phyloP scores from a whole-genome alignment of 495 filamentous ascomycete species.

The Beverwykella pulmonaria region DNA sequence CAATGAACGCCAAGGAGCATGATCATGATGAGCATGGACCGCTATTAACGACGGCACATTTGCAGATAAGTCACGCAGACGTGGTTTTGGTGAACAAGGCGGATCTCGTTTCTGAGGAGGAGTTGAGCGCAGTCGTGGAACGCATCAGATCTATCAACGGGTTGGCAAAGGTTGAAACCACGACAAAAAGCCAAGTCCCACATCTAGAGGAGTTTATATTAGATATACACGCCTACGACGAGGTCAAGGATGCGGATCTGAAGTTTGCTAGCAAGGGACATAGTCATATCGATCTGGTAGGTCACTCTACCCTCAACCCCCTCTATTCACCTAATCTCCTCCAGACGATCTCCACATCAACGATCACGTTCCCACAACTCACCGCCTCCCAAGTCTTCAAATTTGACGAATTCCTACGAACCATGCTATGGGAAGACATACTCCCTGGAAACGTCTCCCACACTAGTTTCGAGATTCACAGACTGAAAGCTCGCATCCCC shows the following conservation, averaged over 20 bases:
- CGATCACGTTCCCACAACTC: constrained; percentile 64
- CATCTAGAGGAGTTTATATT: constrained; percentile 81
- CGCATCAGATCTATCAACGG: constrained; percentile 84
- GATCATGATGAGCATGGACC: constrained; percentile 61
- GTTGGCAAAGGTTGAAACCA: constrained; percentile 80
- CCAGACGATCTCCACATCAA: constrained; percentile 77
- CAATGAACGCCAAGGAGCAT: constrained; percentile 40
- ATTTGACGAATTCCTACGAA: constrained; percentile 82
- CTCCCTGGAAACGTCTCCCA: constrained; percentile 52
- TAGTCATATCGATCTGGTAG: constrained; percentile 73
- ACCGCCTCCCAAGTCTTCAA: constrained; percentile 53
- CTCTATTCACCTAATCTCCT: constrained; percentile 4
- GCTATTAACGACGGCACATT: constrained; percentile 83
- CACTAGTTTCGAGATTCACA: constrained; percentile 73
- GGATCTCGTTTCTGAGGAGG: constrained; percentile 75
- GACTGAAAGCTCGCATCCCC: constrained; percentile 76
- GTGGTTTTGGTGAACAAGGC: constrained; percentile 91
- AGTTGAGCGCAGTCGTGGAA: constrained; percentile 65
- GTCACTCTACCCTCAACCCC: constrained; percentile 23
- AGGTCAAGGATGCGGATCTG: constrained; percentile 61
- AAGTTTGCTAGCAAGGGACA: constrained; percentile 65
- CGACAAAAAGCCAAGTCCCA: constrained; percentile 75
- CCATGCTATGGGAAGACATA: constrained; percentile 76
- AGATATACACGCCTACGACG: constrained; percentile 91
- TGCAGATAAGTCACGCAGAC: constrained; percentile 97